These are phyloP conservation scores for Xylariaceae sp. DNA, from an alignment of 2,329 filamentous ascomycete species.

Conservation along the genomic window DNA sequence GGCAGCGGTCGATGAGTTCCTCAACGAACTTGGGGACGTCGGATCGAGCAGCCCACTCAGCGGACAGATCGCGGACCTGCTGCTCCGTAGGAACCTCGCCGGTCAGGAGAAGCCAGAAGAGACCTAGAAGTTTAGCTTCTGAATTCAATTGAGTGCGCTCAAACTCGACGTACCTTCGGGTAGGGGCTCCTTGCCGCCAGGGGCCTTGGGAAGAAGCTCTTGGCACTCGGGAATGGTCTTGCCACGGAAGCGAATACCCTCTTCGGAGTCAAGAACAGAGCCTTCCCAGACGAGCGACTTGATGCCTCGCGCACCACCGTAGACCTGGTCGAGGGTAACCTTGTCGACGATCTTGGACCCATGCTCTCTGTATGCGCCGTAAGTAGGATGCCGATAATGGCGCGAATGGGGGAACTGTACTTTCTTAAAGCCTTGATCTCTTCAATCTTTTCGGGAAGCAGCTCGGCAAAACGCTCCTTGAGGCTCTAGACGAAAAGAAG, in stretches of 20 bases:
- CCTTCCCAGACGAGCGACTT: conserved; percentile 99
- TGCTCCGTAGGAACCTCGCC: conserved; percentile 97
- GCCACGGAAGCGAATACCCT: conserved; percentile 99
- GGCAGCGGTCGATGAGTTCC: conserved; percentile 99
- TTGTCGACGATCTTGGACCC: conserved; percentile 95
- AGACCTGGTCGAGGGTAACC: conserved; percentile 99
- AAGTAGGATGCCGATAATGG: conserved; percentile 32
- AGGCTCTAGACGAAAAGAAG: conserved; percentile 67
- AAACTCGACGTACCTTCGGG: conserved; percentile 72
- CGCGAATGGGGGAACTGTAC: conserved; percentile 58
- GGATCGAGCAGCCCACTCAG: conserved; percentile 97
- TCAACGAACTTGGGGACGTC: conserved; percentile 97
- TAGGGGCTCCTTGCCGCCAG: conserved; percentile 94
- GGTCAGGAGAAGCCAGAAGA: conserved; percentile 99
- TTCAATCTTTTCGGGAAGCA: conserved; percentile 95
- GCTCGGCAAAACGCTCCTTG: conserved; percentile 97
- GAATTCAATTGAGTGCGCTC: neutral
- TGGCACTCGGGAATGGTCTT: conserved; percentile 99
- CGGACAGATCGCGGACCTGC: conserved; percentile 97
- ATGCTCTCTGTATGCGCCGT: conserved; percentile 70
- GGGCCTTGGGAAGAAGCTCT: conserved; percentile 94
- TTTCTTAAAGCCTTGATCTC: conserved; percentile 99
- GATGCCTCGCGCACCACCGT: conserved; percentile 98
- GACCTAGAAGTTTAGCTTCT: conserved; percentile 53
- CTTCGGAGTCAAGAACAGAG: conserved; percentile 96